Conservation (phyloP, 108 stramenopile genomes). For the Nitzschia sp. region DNA sequence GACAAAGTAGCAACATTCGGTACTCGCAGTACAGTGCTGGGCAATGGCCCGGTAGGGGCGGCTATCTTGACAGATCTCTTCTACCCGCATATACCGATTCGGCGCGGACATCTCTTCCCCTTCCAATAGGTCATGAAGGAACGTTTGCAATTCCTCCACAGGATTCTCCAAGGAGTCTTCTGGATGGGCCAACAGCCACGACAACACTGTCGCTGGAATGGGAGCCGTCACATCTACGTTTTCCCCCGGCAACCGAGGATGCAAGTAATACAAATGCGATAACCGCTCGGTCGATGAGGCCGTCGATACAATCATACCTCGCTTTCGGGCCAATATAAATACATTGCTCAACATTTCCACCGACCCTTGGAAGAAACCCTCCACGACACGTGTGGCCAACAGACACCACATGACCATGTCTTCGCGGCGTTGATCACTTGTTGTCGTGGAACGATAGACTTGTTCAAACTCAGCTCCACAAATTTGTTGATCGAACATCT, state of each 20-base stretch:
- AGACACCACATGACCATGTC: constrained; percentile 41
- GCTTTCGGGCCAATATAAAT: constrained; percentile 17
- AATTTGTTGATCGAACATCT: constrained; percentile 12
- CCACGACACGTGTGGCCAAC: constrained; percentile 16
- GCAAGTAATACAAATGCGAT: constrained; percentile 25
- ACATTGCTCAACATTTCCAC: constrained; percentile 32
- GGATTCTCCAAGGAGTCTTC: constrained; percentile 9
- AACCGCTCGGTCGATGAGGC: constrained; percentile 1
- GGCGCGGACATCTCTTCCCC: background rate
- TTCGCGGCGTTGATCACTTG: constrained; percentile 15
- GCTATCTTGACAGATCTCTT: constrained; percentile 26
- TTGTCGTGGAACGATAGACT: constrained; percentile 11
- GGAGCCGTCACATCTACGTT: constrained; percentile 2
- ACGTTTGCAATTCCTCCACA: background rate
- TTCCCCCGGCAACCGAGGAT: constrained; percentile 26
- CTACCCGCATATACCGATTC: constrained; percentile 24
- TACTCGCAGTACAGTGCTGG: constrained; percentile 2
- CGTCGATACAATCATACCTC: constrained; percentile 25
- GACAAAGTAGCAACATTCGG: constrained; percentile 31
- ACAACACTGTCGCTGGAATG: constrained; percentile 19
- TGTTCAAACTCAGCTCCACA: constrained; percentile 32
- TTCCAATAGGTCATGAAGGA: constrained; percentile 21
- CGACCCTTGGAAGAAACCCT: constrained; percentile 33
- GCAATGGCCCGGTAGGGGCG: constrained; percentile 27
- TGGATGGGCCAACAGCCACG: constrained; percentile 12